Conservation (phyloP, 352 stramenopile genomes). For the Lagenidium giganteum region DNA sequence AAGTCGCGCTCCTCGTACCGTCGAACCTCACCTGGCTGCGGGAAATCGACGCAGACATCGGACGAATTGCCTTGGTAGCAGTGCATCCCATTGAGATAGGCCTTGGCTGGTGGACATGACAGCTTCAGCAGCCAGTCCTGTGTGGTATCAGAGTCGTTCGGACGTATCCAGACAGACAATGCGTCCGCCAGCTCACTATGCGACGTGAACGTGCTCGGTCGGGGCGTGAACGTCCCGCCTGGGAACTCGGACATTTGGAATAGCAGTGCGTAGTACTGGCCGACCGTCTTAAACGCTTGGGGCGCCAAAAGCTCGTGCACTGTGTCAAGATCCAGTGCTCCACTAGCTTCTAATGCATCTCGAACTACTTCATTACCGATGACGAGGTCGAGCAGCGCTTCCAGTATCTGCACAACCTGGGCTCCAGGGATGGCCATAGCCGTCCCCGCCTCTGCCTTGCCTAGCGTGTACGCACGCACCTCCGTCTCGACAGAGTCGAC, state of each 20-base stretch:
- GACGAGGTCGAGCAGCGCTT: constrained; percentile 13
- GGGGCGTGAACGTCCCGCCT: constrained; percentile 22
- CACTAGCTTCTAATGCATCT: constrained; percentile 18
- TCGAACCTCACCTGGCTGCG: constrained; percentile 11
- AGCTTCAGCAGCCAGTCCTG: constrained; percentile 23
- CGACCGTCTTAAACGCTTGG: constrained; percentile 20
- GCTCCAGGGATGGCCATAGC: constrained; percentile 7
- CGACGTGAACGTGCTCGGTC: constrained; percentile 16
- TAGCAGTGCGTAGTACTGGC: constrained; percentile 35
- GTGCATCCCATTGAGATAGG: constrained; percentile 20
- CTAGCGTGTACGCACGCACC: constrained; percentile 6
- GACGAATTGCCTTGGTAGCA: constrained; percentile 22
- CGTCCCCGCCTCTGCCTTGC: not conserved
- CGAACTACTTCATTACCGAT: constrained; percentile 16
- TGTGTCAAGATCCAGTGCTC: constrained; percentile 22
- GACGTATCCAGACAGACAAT: constrained; percentile 20
- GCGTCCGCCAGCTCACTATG: constrained; percentile 10
- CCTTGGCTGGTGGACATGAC: constrained; percentile 19
- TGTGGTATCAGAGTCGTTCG: constrained; percentile 12
- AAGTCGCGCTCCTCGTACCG: too few relatives aligned
- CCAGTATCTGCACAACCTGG: constrained; percentile 14
- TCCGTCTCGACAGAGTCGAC: constrained; percentile 16
- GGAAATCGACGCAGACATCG: constrained; percentile 26
- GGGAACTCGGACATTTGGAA: constrained; percentile 39
- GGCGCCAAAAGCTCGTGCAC: constrained; percentile 21